Evolutionary conservation across 495 filamentous ascomycete genomes (phyloP), one percentile per base, ranked within the genome.

Genomic region (Physcia stellaris): DNA sequence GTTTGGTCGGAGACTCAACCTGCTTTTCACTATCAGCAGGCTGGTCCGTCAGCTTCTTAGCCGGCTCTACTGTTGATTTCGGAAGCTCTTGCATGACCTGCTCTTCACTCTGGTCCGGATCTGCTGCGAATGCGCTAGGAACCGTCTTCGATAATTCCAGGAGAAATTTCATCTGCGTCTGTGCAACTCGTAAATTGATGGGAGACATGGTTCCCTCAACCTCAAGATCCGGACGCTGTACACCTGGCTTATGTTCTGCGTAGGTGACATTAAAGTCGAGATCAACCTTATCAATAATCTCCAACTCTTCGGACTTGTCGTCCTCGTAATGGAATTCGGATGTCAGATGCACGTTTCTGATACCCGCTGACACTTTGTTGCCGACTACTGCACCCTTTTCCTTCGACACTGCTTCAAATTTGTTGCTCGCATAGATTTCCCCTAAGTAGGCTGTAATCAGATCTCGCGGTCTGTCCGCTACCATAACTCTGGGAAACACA

Each of bases 201-300:
- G 93, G 80, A 24, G 86, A 92, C 77, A 98, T 82, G 35, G 64
- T 78, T 9, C 90, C 85, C 54, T 87, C 79, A 11, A 95, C 75
- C 60, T 96, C 90, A 45, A 87, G 73, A 49, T 96, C 90, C 6
- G 90, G 90, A 38, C 90, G 74, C 45, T 88, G 75, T 37, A 71
- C 65, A 32, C 80, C 79, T 26, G 70, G 57, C 40, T 76, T 74
- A 52, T 96, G 90, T 49, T 96, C 90, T 4, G 83, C 69, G 51
- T 92, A 86, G 18, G 80, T 94, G 41, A 96, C 75, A 35, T 79
- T 80, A 59, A 95, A 95, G 24, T 80, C 83, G 24, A 98, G 64
- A 52, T 96, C 88, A 12, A 96, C 84, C 46, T 95, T 87, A 51
- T 96, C 85, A 41, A 98, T 87, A 62, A 98, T 80, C 55, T 98